Percentiles rank a stretch among this genome's conserved stretches.
phyloP scores from a whole-genome alignment of 768 basidiomycete genomes.

The Naganishia randhawae region DNA sequence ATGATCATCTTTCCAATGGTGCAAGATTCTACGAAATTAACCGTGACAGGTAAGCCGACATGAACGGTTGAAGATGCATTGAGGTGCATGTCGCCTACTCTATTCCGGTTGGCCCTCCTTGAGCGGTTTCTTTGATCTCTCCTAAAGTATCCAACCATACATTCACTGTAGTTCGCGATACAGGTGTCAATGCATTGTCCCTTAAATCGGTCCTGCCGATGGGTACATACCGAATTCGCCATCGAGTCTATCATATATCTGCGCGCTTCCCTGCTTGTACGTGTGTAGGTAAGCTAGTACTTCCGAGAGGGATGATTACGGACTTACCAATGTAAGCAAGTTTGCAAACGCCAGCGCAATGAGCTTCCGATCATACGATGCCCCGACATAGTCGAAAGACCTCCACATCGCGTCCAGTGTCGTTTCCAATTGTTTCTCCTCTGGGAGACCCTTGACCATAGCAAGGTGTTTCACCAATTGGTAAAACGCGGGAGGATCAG shows the following conservation, averaged over 20 bases:
- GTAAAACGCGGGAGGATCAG: constrained; percentile 39
- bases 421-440: constrained; percentile 42
- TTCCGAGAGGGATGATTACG: background rate
- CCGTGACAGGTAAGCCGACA: background rate
- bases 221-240: constrained; percentile 46
- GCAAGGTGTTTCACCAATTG: constrained; percentile 35
- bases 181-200: background rate
- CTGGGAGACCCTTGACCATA: constrained; percentile 31
- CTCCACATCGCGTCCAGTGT: constrained; percentile 48
- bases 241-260: constrained; percentile 43
- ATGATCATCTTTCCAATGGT: constrained; percentile 27
- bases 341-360: constrained; percentile 48
- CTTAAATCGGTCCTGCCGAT: background rate
- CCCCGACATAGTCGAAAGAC: constrained; percentile 49
- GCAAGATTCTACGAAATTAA: constrained; percentile 20
- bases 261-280: constrained; percentile 39
- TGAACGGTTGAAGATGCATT: background rate
- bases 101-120: constrained; percentile 27
- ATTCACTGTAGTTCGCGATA: constrained; percentile 38
- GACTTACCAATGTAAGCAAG: constrained; percentile 37
- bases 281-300: constrained; percentile 20
- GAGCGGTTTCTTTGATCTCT: constrained; percentile 39
- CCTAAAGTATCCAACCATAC: constrained; percentile 49
- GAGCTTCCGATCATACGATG: constrained; percentile 43
- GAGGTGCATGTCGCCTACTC: constrained; percentile 19